Evolutionary conservation across 2,329 filamentous ascomycete genomes (phyloP).

Genomic region (Fusarium tjaetaba): DNA sequence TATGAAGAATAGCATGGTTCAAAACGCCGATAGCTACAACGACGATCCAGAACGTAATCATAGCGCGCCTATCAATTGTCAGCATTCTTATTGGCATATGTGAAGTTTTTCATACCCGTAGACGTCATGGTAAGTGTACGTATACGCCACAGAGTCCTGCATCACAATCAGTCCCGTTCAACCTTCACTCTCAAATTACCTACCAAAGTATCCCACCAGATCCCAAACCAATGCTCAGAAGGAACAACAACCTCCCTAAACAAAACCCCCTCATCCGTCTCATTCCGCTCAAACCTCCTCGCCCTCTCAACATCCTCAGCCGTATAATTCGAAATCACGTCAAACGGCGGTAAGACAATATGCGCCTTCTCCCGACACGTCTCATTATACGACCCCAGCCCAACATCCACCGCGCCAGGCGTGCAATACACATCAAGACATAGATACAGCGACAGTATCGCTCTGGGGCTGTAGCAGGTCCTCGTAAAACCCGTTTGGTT

Average conservation of each 20-base stretch:
- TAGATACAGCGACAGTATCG: conserved; percentile 49
- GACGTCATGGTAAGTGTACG: conserved; percentile 46
- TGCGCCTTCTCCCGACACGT: conserved; percentile 46
- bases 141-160: conserved; percentile 51
- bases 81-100: neutral
- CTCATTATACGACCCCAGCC: conserved; percentile 46
- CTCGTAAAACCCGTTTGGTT: conserved; percentile 29
- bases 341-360: conserved; percentile 48
- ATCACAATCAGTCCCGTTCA: neutral
- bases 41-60: conserved; percentile 54
- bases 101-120: conserved; percentile 47
- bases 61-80: conserved; percentile 40
- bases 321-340: conserved; percentile 50
- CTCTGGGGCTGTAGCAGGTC: conserved; percentile 46
- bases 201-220: conserved; percentile 54
- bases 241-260: conserved; percentile 50
- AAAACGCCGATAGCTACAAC: conserved; percentile 51
- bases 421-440: conserved; percentile 52
- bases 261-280: conserved; percentile 16
- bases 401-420: conserved; percentile 34
- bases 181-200: neutral
- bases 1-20: conserved; percentile 42
- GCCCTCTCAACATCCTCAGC: conserved; percentile 47
- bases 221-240: conserved; percentile 45
- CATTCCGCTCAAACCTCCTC: conserved; percentile 44